Base-by-base conservation (phyloP, 768 basidiomycete genomes). In the Collybia mongolica region DNA sequence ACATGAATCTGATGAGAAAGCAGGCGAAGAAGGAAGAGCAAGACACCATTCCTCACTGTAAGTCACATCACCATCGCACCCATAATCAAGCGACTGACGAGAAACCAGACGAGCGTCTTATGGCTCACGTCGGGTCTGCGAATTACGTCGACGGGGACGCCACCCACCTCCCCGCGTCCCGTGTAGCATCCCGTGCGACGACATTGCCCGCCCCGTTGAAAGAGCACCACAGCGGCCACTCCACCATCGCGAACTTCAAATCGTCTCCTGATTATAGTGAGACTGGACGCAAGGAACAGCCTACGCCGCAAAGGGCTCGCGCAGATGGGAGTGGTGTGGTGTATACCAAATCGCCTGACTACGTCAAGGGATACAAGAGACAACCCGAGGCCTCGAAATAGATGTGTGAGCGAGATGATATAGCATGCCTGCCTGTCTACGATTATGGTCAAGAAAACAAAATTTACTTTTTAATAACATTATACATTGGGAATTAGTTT, bases 261-360 rank as follows among this genome's bases (percentile, higher is more conserved):
- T 41, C 59, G 4, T 57, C 64, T n/a, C 45, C 59, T 37, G 54
- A 49, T 28, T 50, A 57, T 35, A 35, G 40, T 24, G 53, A 58
- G 38, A 26, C 49, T 7, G 63, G 53, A 19, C 57, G 60, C 6
- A 48, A 52, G 24, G 61, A 64, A 56, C 60, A 57, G 18, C 70
- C 71, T 1, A 50, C 65, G 11, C 70, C 70, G 0, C 71, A 71
- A 59, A 55, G 35, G 46, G 32, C n/a, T 57, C 62, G 22, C 63
- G 59, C 5, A 57, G 60, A 35, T 60, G 58, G 1, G 24, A 26
- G 24, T 26, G 7, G 7, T 26, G 24, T 26, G 4, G 53, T 54
- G 3, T 68, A 69, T 37, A 68, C 70, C 4, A 68, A 72, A 44
- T 67, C 68, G 17, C 65, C 68, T 3, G 64, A 66, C 43, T 69